Conservation (phyloP, 2,329 filamentous ascomycete species). For the Dothistroma septosporum region DNA sequence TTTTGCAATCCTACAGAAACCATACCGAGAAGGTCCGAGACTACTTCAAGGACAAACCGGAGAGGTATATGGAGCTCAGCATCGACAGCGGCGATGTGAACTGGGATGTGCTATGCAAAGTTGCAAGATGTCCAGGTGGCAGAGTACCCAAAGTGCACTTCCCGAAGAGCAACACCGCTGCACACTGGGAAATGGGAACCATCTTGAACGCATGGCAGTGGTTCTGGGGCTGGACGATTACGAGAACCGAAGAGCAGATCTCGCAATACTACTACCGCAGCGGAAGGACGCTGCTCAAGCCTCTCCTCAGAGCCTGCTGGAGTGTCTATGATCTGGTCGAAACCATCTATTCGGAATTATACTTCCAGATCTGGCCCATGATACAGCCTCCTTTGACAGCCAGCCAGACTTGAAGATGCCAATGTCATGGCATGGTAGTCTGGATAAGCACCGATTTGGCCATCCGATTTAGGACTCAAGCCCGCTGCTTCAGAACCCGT, state of each 20-base stretch:
- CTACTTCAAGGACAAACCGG: slow-evolving; percentile 22
- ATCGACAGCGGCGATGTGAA: slow-evolving; percentile 26
- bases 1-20: slow-evolving; percentile 24
- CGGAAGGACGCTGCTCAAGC: slow-evolving; percentile 16
- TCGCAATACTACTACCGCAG: slow-evolving; percentile 24
- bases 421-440: background rate
- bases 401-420: background rate
- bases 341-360: slow-evolving; percentile 27
- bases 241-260: slow-evolving; percentile 26
- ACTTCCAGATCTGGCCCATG: slow-evolving; percentile 19
- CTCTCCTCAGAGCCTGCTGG: slow-evolving; percentile 22
- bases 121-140: slow-evolving; percentile 21
- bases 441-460: too few species aligned
- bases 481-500: background rate
- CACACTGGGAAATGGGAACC: slow-evolving; percentile 26
- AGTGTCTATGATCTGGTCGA: slow-evolving; percentile 25
- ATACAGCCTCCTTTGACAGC: slow-evolving; percentile 9
- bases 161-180: slow-evolving; percentile 28
- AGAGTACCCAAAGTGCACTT: slow-evolving; percentile 17
- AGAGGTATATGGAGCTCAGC: slow-evolving; percentile 22
- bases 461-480: background rate
- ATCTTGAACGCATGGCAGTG: slow-evolving; percentile 23
- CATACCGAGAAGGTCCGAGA: slow-evolving; percentile 23
- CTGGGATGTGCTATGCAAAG: slow-evolving; percentile 22
- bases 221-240: slow-evolving; percentile 29